These are phyloP conservation scores for Malassezia dermatis DNA, from an alignment of 1,284 basidiomycete genomes.

Conservation along the genomic window DNA sequence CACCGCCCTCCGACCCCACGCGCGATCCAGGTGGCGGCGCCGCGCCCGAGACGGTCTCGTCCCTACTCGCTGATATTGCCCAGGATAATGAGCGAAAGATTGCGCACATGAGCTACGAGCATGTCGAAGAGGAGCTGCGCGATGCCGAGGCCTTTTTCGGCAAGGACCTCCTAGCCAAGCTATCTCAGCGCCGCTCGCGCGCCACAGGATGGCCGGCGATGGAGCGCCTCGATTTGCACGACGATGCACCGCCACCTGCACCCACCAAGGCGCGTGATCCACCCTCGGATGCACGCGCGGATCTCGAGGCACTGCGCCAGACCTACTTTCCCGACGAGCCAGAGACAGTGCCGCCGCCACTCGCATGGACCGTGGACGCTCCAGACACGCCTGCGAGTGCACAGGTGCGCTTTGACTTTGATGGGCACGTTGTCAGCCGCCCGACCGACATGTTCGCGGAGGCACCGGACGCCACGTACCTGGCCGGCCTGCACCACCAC, in stretches of 20 bases:
- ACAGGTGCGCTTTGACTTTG: slow-evolving; percentile 33
- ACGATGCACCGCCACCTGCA: not conserved
- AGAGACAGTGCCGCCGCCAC: slow-evolving; percentile 20
- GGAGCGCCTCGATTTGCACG: not conserved
- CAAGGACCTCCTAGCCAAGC: slow-evolving; percentile 28
- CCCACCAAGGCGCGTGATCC: slow-evolving; percentile 50
- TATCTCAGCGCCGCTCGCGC: slow-evolving; percentile 17
- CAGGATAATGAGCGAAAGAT: slow-evolving; percentile 34
- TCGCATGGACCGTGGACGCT: slow-evolving; percentile 33
- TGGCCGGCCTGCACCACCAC: slow-evolving; percentile 73
- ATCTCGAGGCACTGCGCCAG: slow-evolving; percentile 60
- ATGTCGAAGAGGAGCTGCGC: slow-evolving; percentile 29
- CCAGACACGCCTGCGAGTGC: not conserved
- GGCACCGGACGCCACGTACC: slow-evolving; percentile 22
- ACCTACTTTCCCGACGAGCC: slow-evolving; percentile 68
- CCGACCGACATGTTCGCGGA: not conserved
- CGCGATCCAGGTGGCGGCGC: slow-evolving; percentile 38
- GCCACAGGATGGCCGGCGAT: not conserved
- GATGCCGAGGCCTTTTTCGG: slow-evolving; percentile 35
- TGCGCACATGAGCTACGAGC: slow-evolving; percentile 28
- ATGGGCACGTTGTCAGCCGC: slow-evolving; percentile 20
- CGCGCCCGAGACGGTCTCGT: slow-evolving; percentile 25
- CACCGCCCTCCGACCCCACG: slow-evolving; percentile 19
- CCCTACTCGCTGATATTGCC: slow-evolving; percentile 23
- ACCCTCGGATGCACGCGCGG: slow-evolving; percentile 2